Percentiles rank a stretch among this genome's conserved stretches.
These are phyloP conservation scores for Geranium rotundifolium DNA, from an alignment of 345 rosid genomes.

Conservation along the genomic window DNA sequence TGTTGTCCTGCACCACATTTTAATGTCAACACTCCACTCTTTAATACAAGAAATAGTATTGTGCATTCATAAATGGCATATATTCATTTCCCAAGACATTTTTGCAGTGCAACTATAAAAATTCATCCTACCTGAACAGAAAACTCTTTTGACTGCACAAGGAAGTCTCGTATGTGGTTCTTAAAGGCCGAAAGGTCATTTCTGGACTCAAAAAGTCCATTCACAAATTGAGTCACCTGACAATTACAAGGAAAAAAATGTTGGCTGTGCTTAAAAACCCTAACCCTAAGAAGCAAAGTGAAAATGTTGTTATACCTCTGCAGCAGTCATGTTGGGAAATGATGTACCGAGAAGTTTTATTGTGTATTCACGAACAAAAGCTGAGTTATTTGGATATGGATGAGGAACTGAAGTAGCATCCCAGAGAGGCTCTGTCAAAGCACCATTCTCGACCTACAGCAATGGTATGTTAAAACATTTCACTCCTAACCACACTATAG, in stretches of 20 bases:
- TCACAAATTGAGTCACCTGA: constrained; percentile 85
- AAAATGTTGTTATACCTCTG: constrained; percentile 41
- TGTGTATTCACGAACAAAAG: constrained; percentile 83
- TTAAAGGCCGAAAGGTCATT: constrained; percentile 72
- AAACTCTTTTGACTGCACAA: constrained; percentile 77
- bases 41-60: too few species aligned
- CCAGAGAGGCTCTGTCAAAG: constrained; percentile 89
- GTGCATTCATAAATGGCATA: background rate
- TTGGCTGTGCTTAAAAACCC: background rate
- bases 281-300: background rate
- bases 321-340: constrained; percentile 87
- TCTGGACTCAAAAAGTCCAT: constrained; percentile 71
- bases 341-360: constrained; percentile 85
- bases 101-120: background rate
- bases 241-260: background rate
- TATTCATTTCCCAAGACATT: background rate
- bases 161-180: constrained; percentile 86
- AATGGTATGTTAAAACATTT: background rate
- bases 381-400: constrained; percentile 61
- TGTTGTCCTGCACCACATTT: constrained; percentile 43
- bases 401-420: constrained; percentile 63
- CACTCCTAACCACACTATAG: background rate
- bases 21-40: background rate
- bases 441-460: constrained; percentile 70
- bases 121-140: constrained; percentile 57